Base-by-base conservation (phyloP, 345 rosid species). In the Nasturtium officinale region DNA sequence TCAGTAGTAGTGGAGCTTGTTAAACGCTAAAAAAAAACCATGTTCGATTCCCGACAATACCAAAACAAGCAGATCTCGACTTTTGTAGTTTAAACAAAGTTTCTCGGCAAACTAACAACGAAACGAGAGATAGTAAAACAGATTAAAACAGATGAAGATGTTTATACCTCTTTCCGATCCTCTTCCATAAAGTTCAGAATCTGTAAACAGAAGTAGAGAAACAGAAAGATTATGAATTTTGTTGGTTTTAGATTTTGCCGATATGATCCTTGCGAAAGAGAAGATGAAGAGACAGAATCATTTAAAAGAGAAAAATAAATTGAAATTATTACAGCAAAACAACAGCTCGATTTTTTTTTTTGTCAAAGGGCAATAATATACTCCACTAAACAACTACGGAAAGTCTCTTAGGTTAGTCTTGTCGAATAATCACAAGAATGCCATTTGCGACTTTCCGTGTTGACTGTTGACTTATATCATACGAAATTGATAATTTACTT, bases 131-230 rank as follows among this genome's bases (percentile, higher is more conserved):
- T 17, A 28, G 29, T 33, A 37, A 59, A 43, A 68, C 21, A 48
- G n/a, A 57, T 11, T 1, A 5, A 2, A 13, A 26, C 59, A 60
- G 21, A 53, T 5, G 35, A 65, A 18, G 12, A 70, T 47, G 15
- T 3, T 29, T 20, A 6, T 71, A 77, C 80, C 80, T 71, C 80
- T 58, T 77, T 77, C 8, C 77, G 63, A 60, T 77, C 73, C 6
- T 71, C 80, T 9, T 77, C 77, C 80, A 77, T 77, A 6, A 23
- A 56, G 33, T 32, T 32, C 20, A 23, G 40, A 32, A 32, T 71
- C 30, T 68, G 69, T 43, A 35, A 43, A 42, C 32, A 61, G 1
- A 61, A 61, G 56, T 9, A 57, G 60, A 46, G 47, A 30, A 48
- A 58, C 29, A 25, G 54, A 52, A 33, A 68, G 23, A 20, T 30